Evolutionary conservation across 2,329 filamentous ascomycete species (phyloP).

Genomic region (Botrytis elliptica): DNA sequence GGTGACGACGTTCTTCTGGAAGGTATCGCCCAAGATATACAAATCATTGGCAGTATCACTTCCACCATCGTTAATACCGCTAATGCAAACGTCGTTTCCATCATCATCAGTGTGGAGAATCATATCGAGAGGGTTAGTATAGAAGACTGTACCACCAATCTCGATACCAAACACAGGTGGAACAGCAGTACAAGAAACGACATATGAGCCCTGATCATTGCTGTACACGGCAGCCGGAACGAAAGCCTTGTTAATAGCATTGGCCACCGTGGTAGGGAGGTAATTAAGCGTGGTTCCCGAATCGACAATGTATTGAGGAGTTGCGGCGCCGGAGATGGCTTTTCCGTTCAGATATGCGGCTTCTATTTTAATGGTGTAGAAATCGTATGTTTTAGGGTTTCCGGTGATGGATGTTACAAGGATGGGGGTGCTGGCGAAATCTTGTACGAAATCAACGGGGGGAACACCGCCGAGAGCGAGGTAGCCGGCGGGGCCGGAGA

Average conservation of each 20-base stretch:
- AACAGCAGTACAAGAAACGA: constrained; percentile 45
- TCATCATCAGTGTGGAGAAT: constrained; percentile 29
- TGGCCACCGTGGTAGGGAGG: constrained; percentile 42
- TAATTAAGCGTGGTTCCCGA: constrained; percentile 46
- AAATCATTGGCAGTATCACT: constrained; percentile 37
- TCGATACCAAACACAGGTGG: constrained; percentile 44
- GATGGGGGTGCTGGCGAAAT: constrained; percentile 30
- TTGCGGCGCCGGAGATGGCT: constrained; percentile 13
- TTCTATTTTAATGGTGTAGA: constrained; percentile 31
- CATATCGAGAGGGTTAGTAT: constrained; percentile 38
- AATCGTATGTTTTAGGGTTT: constrained; percentile 25
- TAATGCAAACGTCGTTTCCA: constrained; percentile 37
- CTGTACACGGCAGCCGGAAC: constrained; percentile 43
- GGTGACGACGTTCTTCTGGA: constrained; percentile 50
- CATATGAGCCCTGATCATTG: constrained; percentile 37
- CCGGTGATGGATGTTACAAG: constrained; percentile 28
- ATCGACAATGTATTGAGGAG: constrained; percentile 41
- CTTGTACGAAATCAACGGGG: constrained; percentile 39
- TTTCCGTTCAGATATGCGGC: constrained; percentile 19
- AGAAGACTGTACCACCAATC: constrained; percentile 41
- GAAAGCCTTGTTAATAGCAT: constrained; percentile 44
- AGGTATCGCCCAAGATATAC: constrained; percentile 47
- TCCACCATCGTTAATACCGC: constrained; percentile 38
- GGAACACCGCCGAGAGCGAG: constrained; percentile 51
- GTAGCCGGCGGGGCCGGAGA: constrained; percentile 42